Evolutionary conservation across 2,329 filamentous ascomycete genomes (phyloP).

Genomic region (Ophiocordyceps sinensis): DNA sequence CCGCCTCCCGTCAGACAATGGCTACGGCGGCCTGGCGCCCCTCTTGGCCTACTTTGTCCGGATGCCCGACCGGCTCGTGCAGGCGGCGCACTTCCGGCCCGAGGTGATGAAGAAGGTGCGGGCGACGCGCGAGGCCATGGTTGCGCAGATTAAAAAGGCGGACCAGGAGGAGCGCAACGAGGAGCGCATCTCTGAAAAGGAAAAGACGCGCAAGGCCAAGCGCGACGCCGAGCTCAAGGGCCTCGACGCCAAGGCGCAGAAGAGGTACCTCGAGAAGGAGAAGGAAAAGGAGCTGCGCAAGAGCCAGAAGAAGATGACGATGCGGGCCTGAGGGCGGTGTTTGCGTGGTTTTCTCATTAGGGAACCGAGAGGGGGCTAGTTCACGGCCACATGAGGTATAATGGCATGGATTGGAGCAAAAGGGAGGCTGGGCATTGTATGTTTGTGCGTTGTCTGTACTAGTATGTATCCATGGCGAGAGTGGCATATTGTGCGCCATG

Average conservation of each 20-base stretch:
- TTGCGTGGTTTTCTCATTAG: not conserved
- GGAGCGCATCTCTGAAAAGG: conserved; percentile 57
- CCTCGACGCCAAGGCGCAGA: conserved; percentile 69
- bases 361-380: too few relatives aligned
- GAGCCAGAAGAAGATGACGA: conserved; percentile 38
- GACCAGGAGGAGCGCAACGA: conserved; percentile 72
- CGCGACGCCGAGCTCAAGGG: conserved; percentile 67
- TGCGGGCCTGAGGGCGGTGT: conserved; percentile 26
- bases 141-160: conserved; percentile 63
- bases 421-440: too few relatives aligned
- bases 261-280: conserved; percentile 73
- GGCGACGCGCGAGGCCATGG: conserved; percentile 63
- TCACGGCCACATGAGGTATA: too few relatives aligned
- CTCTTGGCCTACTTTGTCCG: conserved; percentile 73
- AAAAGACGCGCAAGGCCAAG: conserved; percentile 75
- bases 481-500: too few relatives aligned
- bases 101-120: conserved; percentile 81
- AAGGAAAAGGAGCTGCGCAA: conserved; percentile 55
- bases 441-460: too few relatives aligned
- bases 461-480: too few relatives aligned
- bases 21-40: conserved; percentile 52
- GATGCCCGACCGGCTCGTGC: conserved; percentile 68
- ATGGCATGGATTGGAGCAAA: too few relatives aligned
- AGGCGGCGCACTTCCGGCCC: conserved; percentile 69
- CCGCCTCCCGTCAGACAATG: conserved; percentile 48